Percentiles rank a stretch among this genome's conserved stretches.
Conservation (phyloP, 2,329 filamentous ascomycete genomes). For the Aspergillus fumigatus region DNA sequence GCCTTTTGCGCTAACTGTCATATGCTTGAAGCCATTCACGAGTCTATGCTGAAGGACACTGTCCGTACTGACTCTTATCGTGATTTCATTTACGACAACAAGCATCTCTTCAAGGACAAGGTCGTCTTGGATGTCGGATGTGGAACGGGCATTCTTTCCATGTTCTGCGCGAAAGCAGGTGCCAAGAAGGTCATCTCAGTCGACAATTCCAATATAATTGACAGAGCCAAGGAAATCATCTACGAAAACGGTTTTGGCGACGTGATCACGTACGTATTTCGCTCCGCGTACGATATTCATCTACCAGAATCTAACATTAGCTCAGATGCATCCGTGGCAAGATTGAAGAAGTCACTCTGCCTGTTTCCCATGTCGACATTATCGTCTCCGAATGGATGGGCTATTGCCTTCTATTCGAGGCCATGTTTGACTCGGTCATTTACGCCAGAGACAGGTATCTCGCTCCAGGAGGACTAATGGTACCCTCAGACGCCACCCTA, state of each 20-base stretch:
- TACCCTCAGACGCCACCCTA: conserved; percentile 79
- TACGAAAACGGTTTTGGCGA: conserved; percentile 72
- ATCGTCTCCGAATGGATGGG: conserved; percentile 99
- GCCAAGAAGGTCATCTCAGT: conserved; percentile 84
- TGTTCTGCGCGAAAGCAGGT: conserved; percentile 91
- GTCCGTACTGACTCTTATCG: conserved; percentile 87
- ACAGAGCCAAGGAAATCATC: conserved; percentile 79
- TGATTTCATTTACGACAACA: conserved; percentile 92
- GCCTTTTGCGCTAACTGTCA: not conserved
- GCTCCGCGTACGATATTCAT: not conserved
- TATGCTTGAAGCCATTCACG: conserved; percentile 68
- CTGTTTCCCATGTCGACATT: conserved; percentile 79
- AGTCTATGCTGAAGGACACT: conserved; percentile 89
- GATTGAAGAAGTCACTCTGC: conserved; percentile 79
- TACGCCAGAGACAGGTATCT: conserved; percentile 86
- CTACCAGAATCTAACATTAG: conserved; percentile 4
- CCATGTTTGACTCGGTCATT: conserved; percentile 90
- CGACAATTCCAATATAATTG: conserved; percentile 85
- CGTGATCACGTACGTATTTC: conserved; percentile 56
- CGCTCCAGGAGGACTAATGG: conserved; percentile 71
- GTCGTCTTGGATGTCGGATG: conserved; percentile 88
- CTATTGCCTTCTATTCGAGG: conserved; percentile 87
- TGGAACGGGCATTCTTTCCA: conserved; percentile 77
- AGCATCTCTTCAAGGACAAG: conserved; percentile 79
- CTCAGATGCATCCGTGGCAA: conserved; percentile 68